phyloP scores from a whole-genome alignment of 495 filamentous ascomycete species.

The Penicillium mononematosum region DNA sequence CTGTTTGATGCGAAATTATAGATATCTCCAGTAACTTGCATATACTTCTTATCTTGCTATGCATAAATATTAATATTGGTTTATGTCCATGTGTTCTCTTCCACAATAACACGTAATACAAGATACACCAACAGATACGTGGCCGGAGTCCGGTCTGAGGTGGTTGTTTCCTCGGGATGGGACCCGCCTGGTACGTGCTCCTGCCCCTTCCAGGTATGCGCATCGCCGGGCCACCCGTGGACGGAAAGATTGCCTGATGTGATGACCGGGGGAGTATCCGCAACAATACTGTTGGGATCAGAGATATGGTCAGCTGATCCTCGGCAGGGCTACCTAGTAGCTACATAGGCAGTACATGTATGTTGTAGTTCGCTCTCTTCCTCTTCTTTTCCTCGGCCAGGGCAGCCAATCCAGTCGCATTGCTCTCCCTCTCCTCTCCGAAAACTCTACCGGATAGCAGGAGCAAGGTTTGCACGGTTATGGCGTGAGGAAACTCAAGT shows the following conservation, averaged over 20 bases:
- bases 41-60: constrained; percentile 9
- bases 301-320: too few relatives aligned
- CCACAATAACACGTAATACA: neutral
- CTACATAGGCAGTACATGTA: too few relatives aligned
- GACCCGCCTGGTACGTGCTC: constrained; percentile 1
- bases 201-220: neutral
- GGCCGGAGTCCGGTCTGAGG: neutral
- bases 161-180: neutral
- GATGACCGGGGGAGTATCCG: neutral
- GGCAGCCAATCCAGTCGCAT: too few relatives aligned
- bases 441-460: too few relatives aligned
- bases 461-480: neutral
- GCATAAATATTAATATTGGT: constrained; percentile 12
- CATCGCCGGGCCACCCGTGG: neutral
- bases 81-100: neutral
- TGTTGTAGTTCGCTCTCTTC: too few relatives aligned
- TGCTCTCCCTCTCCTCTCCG: too few relatives aligned
- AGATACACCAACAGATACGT: neutral
- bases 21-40: constrained; percentile 4
- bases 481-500: neutral
- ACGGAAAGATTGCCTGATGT: neutral
- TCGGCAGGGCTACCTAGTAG: too few relatives aligned
- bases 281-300: too few relatives aligned
- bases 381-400: too few relatives aligned
- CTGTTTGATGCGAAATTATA: constrained; percentile 3